These are phyloP conservation scores for Saccharum officinarum DNA, from an alignment of 176 grass and related monocot species.

Conservation along the genomic window DNA sequence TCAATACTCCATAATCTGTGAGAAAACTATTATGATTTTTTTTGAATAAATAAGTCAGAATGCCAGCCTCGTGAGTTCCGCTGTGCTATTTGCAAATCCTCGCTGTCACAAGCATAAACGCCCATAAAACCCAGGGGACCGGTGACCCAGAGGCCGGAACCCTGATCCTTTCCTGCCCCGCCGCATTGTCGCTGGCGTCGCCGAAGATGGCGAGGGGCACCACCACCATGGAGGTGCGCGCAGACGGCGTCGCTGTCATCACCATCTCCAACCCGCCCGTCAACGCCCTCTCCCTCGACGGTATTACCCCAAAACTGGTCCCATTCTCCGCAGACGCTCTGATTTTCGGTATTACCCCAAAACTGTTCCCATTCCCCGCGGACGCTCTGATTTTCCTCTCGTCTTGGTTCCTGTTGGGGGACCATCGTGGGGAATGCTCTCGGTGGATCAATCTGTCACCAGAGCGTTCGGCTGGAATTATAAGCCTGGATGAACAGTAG, in stretches of 20 bases:
- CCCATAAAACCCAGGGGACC: too few species aligned
- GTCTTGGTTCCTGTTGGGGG: neutral
- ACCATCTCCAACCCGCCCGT: slow-evolving; percentile 84
- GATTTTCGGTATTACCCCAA: too few species aligned
- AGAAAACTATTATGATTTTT: too few species aligned
- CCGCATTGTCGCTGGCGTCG: neutral
- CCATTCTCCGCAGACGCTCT: too few species aligned
- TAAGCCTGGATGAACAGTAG: neutral
- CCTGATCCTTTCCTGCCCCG: neutral
- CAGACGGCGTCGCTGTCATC: slow-evolving; percentile 78
- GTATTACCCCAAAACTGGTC: slow-evolving; percentile 14
- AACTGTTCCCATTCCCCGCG: too few species aligned
- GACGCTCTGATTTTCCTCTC: neutral
- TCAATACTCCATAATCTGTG: too few species aligned
- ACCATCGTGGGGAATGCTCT: neutral
- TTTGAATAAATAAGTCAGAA: too few species aligned
- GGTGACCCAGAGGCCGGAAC: too few species aligned
- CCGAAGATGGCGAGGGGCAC: slow-evolving; percentile 55
- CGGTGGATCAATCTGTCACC: neutral
- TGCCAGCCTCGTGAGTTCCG: too few species aligned
- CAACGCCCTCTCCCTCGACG: slow-evolving; percentile 67
- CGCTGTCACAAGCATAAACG: too few species aligned
- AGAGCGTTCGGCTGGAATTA: too few species aligned
- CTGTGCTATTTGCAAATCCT: too few species aligned
- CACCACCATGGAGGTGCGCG: slow-evolving; percentile 77